phyloP scores from a whole-genome alignment of 495 filamentous ascomycete species.

The Talaromyces liani region DNA sequence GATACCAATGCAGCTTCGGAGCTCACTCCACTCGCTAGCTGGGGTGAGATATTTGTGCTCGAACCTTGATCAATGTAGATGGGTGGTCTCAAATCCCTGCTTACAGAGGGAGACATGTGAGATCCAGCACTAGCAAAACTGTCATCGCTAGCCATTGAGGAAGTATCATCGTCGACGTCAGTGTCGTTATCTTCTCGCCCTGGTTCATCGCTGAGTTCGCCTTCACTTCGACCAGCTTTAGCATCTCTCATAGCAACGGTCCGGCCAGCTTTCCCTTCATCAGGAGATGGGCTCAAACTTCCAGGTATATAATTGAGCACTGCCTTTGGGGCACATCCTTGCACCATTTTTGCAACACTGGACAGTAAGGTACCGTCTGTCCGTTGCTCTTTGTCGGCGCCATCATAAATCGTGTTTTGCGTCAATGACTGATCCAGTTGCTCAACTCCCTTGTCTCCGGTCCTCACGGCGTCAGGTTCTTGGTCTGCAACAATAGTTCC shows the following conservation, averaged over 20 bases:
- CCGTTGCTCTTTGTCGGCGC: conserved; percentile 22
- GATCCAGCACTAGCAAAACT: conserved; percentile 8
- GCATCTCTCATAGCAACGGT: conserved; percentile 7
- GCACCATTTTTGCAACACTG: conserved; percentile 34
- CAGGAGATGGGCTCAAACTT: conserved; percentile 30
- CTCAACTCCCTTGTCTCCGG: not conserved
- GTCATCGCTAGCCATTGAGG: conserved; percentile 6
- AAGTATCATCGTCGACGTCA: conserved; percentile 13
- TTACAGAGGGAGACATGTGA: not conserved
- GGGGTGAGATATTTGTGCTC: not conserved
- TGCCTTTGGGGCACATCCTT: conserved; percentile 37
- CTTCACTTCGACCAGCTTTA: conserved; percentile 12
- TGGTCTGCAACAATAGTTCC: not conserved
- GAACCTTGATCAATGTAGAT: not conserved
- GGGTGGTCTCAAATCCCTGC: conserved; percentile 3
- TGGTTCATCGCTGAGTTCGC: conserved; percentile 2
- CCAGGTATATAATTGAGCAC: conserved; percentile 42
- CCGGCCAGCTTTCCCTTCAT: conserved; percentile 19
- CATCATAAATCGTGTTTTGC: not conserved
- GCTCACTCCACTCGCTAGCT: not conserved
- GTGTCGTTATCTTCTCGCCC: not conserved
- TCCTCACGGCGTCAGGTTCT: not conserved
- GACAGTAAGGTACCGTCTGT: conserved; percentile 31
- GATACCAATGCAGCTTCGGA: not conserved
- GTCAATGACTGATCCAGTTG: not conserved